These are phyloP conservation scores for Salix dunnii DNA, from an alignment of 345 rosid genomes.

Conservation along the genomic window DNA sequence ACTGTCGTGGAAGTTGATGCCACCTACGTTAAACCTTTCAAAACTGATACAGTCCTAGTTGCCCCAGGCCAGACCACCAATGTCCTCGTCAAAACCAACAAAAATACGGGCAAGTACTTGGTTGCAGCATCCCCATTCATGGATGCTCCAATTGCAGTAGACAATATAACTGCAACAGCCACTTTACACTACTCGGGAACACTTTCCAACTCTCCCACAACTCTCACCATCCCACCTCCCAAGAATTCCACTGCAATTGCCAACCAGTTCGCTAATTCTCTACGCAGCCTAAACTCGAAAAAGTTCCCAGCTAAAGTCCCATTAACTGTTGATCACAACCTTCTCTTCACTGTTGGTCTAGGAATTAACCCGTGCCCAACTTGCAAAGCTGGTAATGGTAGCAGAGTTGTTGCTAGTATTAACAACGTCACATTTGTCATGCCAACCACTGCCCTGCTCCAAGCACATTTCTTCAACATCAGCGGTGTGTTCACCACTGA, in stretches of 20 bases:
- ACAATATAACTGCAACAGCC: constrained; percentile 54
- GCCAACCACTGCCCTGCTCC: constrained; percentile 56
- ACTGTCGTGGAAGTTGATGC: constrained; percentile 71
- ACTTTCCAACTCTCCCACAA: constrained; percentile 26
- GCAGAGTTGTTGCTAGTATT: constrained; percentile 46
- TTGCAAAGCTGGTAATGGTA: constrained; percentile 54
- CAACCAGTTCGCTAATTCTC: constrained; percentile 39
- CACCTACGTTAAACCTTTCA: constrained; percentile 54
- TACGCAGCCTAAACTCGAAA: constrained; percentile 57
- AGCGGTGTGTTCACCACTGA: constrained; percentile 38
- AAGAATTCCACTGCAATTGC: constrained; percentile 61
- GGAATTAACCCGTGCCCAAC: constrained; percentile 62
- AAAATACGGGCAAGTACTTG: constrained; percentile 52
- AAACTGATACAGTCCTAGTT: constrained; percentile 42
- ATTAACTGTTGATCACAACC: constrained; percentile 42
- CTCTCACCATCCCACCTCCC: constrained; percentile 39
- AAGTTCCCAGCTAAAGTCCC: constrained; percentile 64
- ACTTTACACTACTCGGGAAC: constrained; percentile 49
- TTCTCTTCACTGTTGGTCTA: constrained; percentile 43
- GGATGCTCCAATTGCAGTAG: constrained; percentile 50
- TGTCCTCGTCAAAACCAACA: constrained; percentile 49
- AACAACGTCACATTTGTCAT: constrained; percentile 64
- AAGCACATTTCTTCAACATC: constrained; percentile 54
- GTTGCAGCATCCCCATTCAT: constrained; percentile 58
- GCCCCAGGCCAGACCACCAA: constrained; percentile 74